These are phyloP conservation scores for Lichtheimia ramosa DNA, from an alignment of 371 early-diverging fungal genomes.

Conservation along the genomic window DNA sequence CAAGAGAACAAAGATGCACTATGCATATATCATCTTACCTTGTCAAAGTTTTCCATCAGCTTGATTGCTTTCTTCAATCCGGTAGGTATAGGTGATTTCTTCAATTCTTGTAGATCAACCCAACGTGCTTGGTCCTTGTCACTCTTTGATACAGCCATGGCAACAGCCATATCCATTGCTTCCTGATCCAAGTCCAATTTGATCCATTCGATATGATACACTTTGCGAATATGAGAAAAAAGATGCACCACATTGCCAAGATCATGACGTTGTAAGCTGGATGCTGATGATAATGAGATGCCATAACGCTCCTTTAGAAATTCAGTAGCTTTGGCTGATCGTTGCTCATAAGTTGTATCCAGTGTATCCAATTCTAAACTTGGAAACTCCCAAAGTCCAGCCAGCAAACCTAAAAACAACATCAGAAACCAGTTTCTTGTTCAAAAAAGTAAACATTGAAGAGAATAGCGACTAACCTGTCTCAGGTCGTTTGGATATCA, in stretches of 20 bases:
- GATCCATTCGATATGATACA: constrained; percentile 61
- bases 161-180: neutral
- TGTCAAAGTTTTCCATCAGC: constrained; percentile 46
- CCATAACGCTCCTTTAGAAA: constrained; percentile 29
- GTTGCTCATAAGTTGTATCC: constrained; percentile 39
- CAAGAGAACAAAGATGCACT: too few relatives aligned
- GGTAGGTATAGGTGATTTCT: constrained; percentile 63
- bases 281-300: constrained; percentile 19
- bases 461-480: constrained; percentile 29
- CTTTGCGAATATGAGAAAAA: constrained; percentile 73
- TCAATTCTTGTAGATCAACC: constrained; percentile 54
- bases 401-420: constrained; percentile 57
- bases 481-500: constrained; percentile 60
- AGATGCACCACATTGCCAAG: constrained; percentile 65
- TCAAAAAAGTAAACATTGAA: neutral
- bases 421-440: too few relatives aligned
- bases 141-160: constrained; percentile 8
- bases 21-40: too few relatives aligned
- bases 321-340: constrained; percentile 26
- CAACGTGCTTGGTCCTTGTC: constrained; percentile 34
- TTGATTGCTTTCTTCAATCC: constrained; percentile 67
- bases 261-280: constrained; percentile 28
- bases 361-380: constrained; percentile 43
- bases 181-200: constrained; percentile 19
- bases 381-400: constrained; percentile 85